Percentiles rank a stretch among this genome's conserved stretches.
Evolutionary conservation across 352 stramenopile genomes (phyloP).

Genomic region (Detonula confervacea): DNA sequence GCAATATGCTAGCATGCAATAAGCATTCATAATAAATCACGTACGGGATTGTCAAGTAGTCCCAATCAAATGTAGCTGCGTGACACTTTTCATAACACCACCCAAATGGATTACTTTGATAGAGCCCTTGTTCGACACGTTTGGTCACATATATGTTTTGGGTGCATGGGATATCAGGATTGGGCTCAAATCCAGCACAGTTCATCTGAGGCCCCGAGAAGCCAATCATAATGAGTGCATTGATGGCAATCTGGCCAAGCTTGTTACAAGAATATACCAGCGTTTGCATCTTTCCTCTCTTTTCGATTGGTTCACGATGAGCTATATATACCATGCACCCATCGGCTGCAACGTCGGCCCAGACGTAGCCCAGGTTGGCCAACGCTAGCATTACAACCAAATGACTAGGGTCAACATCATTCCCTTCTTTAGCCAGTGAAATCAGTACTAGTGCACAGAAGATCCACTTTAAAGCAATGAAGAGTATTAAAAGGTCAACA

Average conservation of each 20-base stretch:
- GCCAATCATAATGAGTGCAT: conserved; percentile 50
- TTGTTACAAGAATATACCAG: conserved; percentile 52
- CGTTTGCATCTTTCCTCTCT: conserved; percentile 57
- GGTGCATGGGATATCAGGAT: conserved; percentile 40
- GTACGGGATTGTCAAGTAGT: conserved; percentile 47
- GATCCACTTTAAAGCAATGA: conserved; percentile 13
- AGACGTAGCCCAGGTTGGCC: conserved; percentile 88
- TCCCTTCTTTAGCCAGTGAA: conserved; percentile 35
- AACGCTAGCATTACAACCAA: conserved; percentile 77
- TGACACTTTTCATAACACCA: conserved; percentile 55
- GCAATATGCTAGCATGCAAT: too few species aligned
- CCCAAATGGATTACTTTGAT: conserved; percentile 25
- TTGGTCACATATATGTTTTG: conserved; percentile 20
- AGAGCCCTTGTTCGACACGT: conserved; percentile 30
- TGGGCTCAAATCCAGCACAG: conserved; percentile 48
- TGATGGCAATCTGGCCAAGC: conserved; percentile 54
- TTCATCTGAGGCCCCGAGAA: conserved; percentile 57
- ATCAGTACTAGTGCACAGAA: conserved; percentile 50
- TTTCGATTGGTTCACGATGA: conserved; percentile 55
- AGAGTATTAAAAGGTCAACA: neutral
- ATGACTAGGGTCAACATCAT: conserved; percentile 28
- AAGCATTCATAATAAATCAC: too few species aligned
- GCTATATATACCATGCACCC: conserved; percentile 68
- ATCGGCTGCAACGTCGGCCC: conserved; percentile 89
- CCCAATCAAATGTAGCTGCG: conserved; percentile 43